A percentile compares a stretch with the other conserved stretches of the same genome.
Evolutionary conservation across 2,329 filamentous ascomycete species (phyloP).

Genomic region (Penicillium hesseltinei): DNA sequence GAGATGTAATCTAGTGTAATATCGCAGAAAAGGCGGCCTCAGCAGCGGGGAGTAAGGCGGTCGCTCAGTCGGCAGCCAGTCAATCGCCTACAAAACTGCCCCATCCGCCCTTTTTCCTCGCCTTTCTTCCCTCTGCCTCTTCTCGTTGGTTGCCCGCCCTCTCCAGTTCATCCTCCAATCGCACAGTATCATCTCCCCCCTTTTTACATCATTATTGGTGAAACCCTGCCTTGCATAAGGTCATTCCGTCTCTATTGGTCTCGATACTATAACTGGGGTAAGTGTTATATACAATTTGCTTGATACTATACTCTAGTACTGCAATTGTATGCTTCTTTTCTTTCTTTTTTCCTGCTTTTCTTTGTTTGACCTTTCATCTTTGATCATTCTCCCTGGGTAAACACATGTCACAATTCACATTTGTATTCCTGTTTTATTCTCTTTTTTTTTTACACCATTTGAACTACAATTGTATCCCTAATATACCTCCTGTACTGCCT

Average conservation of each 20-base stretch:
- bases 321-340: not conserved
- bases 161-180: conserved; percentile 32
- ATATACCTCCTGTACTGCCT: not conserved
- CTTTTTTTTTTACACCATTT: not conserved
- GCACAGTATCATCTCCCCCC: conserved; percentile 17
- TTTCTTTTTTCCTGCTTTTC: not conserved
- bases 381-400: not conserved
- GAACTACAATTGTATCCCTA: not conserved
- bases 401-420: not conserved
- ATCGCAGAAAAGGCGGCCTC: conserved; percentile 15
- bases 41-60: conserved; percentile 8
- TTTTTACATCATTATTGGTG: conserved; percentile 11
- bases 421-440: not conserved
- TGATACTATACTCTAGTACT: not conserved
- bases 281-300: conserved; percentile 3
- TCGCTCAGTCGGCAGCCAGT: conserved; percentile 11
- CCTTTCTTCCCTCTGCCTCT: conserved; percentile 38
- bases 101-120: conserved; percentile 40
- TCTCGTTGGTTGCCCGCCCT: conserved; percentile 43
- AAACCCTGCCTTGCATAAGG: conserved; percentile 7
- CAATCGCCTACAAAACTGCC: conserved; percentile 42
- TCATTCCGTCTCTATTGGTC: not conserved
- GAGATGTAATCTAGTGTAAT: not conserved
- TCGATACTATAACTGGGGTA: not conserved
- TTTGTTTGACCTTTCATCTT: not conserved